These are phyloP conservation scores for Rhizopogon rudus DNA, from an alignment of 768 basidiomycete genomes.

Conservation along the genomic window DNA sequence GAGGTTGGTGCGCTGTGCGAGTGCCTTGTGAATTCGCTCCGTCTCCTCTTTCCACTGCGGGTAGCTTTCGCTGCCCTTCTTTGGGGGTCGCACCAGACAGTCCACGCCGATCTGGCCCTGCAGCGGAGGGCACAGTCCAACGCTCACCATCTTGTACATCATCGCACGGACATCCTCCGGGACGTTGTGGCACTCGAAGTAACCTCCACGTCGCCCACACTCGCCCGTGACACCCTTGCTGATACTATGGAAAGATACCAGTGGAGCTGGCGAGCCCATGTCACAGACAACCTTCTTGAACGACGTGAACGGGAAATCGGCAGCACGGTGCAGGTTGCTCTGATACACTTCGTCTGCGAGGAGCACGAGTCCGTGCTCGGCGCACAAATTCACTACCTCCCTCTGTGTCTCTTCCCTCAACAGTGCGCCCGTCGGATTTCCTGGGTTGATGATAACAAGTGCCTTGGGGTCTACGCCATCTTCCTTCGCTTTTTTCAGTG, in stretches of 20 bases:
- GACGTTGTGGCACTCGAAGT: conserved; percentile 91
- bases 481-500: conserved; percentile 59
- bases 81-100: conserved; percentile 88
- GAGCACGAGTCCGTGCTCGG: conserved; percentile 79
- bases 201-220: conserved; percentile 96
- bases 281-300: conserved; percentile 86
- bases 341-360: conserved; percentile 99
- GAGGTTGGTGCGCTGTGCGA: conserved; percentile 60
- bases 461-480: conserved; percentile 69
- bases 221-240: conserved; percentile 96
- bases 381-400: conserved; percentile 77
- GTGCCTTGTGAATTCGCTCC: conserved; percentile 67
- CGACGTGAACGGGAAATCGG: conserved; percentile 74
- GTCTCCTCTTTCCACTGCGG: conserved; percentile 81
- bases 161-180: conserved; percentile 70
- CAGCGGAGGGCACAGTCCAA: conserved; percentile 85
- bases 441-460: conserved; percentile 97
- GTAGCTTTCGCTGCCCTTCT: conserved; percentile 70
- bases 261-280: conserved; percentile 66
- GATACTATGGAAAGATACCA: conserved; percentile 96
- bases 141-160: conserved; percentile 95
- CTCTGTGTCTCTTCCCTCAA: conserved; percentile 69
- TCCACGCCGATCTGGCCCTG: conserved; percentile 94
- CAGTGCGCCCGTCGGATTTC: conserved; percentile 92
- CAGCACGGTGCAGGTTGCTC: conserved; percentile 72